Conservation (phyloP, 179 eudicot genomes). For the Beta lomatogona region DNA sequence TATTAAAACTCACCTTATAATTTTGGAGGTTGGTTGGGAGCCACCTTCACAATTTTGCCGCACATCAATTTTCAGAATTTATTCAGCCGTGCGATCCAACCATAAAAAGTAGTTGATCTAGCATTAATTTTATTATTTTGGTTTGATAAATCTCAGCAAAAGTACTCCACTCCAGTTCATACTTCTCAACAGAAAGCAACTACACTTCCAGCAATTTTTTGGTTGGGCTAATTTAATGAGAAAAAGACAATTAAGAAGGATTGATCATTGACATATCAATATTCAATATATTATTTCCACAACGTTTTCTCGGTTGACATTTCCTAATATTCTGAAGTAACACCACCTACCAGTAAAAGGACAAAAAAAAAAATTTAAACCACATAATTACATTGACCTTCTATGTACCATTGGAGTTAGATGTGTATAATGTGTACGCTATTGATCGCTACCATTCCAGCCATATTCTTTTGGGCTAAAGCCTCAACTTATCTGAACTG, state of each 20-base stretch:
- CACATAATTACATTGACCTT: no score
- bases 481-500: no score
- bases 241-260: not conserved
- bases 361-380: no score
- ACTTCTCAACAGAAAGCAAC: not conserved
- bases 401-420: no score
- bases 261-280: no score
- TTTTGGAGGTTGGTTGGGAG: not conserved
- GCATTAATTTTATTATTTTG: not conserved
- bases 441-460: no score
- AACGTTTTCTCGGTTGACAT: no score
- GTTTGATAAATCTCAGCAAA: not conserved
- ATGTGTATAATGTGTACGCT: no score
- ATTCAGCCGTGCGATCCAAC: conserved; percentile 9
- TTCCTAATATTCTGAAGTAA: no score
- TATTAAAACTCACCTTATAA: not conserved
- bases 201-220: not conserved
- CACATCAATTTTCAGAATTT: conserved; percentile 8
- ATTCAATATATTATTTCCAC: not conserved
- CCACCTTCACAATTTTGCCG: not conserved
- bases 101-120: conserved; percentile 12
- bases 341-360: no score
- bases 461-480: no score
- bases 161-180: conserved; percentile 8
- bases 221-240: conserved; percentile 1